Base-by-base conservation (phyloP, 2,329 filamentous ascomycete species). In the Sarocladium kiliense region DNA sequence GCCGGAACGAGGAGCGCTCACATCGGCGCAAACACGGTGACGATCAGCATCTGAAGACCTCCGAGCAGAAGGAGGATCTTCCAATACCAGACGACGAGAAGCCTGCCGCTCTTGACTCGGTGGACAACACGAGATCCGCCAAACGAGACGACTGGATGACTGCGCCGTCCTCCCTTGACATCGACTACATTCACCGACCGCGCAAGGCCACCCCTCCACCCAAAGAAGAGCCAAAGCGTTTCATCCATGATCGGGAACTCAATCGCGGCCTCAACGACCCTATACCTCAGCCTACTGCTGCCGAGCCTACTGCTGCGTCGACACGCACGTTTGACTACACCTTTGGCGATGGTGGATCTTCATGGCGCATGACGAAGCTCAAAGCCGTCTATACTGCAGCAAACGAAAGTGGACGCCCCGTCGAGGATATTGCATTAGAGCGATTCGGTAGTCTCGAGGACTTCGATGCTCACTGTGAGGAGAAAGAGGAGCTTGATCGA, bases 281-380 rank as follows among this genome's bases (percentile, higher is more conserved):
- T 4, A 14, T 44, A 1, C 25, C 56, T 7, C 32, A 23, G 11
- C 45, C 53, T 2, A 19, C 49, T 26, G 47, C 55, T 19, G 18
- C 12, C 5, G 51, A 49, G 4, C 14, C 61, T 1, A 36, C 23
- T 25, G 14, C 55, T 0, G 5, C 34, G 2, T 12, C 44, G 2
- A 81, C 88, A 55, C 61, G 66, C 25, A 64, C 58, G 0, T 82
- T 95, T 9, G 77, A 82, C 56, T 99, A 97, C 66, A 89, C 76
- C 0, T 95, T 99, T 69, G 94, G 95, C 18, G 94, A 99, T 68
- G 74, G 82, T 6, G 93, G 94, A 0, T 93, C 92, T 14, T 84
- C 91, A 63, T 99, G 95, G 94, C 86, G 95, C 51, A 96, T 99
- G 92, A 96, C 88, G 5, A 97, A 92, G 69, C 81, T 99, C 30